Base-by-base conservation (phyloP, 352 stramenopile genomes). In the Elongisporangium prolatum region DNA sequence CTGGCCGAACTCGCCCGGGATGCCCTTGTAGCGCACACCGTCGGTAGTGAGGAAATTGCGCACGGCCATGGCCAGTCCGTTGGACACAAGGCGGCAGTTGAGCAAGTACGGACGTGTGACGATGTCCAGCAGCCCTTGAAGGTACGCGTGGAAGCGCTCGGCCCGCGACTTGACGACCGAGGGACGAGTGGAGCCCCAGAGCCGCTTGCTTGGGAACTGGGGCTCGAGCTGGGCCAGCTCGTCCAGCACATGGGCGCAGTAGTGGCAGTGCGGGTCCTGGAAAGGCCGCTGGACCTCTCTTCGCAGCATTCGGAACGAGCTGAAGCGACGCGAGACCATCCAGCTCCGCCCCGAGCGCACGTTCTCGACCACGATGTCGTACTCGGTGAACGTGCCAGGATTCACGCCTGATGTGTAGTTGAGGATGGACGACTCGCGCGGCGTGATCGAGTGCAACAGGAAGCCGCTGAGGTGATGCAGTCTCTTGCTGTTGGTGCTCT, bases 241-340 rank as follows among this genome's bases (percentile, higher is more conserved):
- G 11, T 64, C 59, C 21, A 72, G 57, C 61, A 88, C 71, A 16
- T 74, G 66, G 2, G 76, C 76, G 61, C 82, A 92, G 52, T 84
- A 80, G 50, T 75, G 63, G 69, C 82, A 92, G 58, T 92, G 82
- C 0, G 77, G 65, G 8, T 56, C 57, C 50, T 74, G 67, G 51
- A 90, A 88, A 2, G 83, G 66, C 11, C 70, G 64, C 25, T 65
- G 52, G 9, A 90, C 62, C 57, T 88, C 74, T 22, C 88, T 71
- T 25, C 78, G 77, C 37, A 92, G 60, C 21, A 79, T 64, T n/a
- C 68, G 71, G 63, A 92, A 90, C 16, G 69, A 68, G 47, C 80
- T 89, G 63, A 84, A 92, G 13, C 82, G 78, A 13, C 82, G 74
- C 55, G 76, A 69, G 61, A 92, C 75, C 59, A 84, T 68, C 82